Evolutionary conservation across 108 stramenopile species (phyloP).

Genomic region (Nitzschia palea): DNA sequence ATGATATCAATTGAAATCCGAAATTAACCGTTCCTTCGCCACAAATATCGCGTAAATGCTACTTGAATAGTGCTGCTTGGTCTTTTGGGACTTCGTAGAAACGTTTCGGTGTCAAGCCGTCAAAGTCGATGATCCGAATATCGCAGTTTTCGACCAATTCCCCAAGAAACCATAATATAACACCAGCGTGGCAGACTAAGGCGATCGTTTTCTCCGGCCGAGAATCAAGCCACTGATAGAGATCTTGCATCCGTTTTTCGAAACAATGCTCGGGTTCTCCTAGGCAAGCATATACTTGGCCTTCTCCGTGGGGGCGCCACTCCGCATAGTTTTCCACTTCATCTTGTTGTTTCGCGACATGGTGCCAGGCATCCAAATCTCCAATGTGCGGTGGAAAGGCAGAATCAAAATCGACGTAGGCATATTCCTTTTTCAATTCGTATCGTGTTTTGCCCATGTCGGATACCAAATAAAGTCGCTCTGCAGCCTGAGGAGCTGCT

Average conservation of each 20-base stretch:
- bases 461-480: conserved; percentile 58
- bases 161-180: conserved; percentile 57
- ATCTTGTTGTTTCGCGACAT: conserved; percentile 12
- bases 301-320: conserved; percentile 55
- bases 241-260: conserved; percentile 46
- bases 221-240: conserved; percentile 41
- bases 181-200: conserved; percentile 60
- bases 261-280: conserved; percentile 54
- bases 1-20: conserved; percentile 1
- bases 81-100: not conserved
- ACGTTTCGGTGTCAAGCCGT: conserved; percentile 20
- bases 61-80: not conserved
- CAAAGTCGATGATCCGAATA: conserved; percentile 31
- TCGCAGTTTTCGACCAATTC: conserved; percentile 55
- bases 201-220: conserved; percentile 42
- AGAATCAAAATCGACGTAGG: conserved; percentile 43
- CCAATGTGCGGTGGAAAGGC: conserved; percentile 15
- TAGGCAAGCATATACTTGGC: conserved; percentile 52
- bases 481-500: conserved; percentile 48
- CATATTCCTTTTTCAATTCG: conserved; percentile 27
- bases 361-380: conserved; percentile 22
- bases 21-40: no score
- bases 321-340: conserved; percentile 28
- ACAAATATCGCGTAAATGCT: not conserved
- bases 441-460: conserved; percentile 41